Conservation (phyloP, 164 flowering plant genomes). For the Stephania cephalantha region DNA sequence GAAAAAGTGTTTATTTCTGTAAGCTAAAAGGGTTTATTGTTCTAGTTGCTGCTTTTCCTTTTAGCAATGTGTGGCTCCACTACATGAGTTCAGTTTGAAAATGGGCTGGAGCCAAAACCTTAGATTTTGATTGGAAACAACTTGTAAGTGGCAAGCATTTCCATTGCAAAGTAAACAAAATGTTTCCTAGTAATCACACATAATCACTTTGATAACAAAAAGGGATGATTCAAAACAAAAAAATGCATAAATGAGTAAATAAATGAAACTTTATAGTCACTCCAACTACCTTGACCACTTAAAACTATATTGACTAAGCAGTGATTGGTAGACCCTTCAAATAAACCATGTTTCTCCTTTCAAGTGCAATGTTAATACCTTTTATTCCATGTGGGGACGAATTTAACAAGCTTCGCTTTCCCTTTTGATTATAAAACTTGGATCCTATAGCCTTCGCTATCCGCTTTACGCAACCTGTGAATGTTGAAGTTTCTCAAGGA, state of each 20-base stretch:
- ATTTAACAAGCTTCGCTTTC: background rate
- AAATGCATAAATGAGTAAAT: background rate
- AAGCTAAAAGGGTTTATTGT: background rate
- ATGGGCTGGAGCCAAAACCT: background rate
- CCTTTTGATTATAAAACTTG: background rate
- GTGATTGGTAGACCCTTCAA: background rate
- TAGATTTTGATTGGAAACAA: background rate
- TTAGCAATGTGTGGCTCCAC: background rate
- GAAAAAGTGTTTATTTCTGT: background rate
- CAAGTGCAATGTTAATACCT: background rate
- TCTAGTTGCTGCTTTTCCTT: background rate
- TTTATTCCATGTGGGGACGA: background rate
- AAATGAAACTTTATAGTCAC: background rate
- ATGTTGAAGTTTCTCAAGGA: constrained; percentile 8
- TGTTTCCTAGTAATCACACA: background rate
- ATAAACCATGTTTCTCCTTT: background rate
- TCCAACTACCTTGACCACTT: background rate
- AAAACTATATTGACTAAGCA: background rate
- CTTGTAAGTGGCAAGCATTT: background rate
- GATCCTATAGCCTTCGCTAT: background rate
- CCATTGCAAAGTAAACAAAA: background rate
- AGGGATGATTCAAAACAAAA: background rate
- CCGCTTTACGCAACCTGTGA: constrained; percentile 10
- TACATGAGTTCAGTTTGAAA: background rate
- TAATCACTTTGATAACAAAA: constrained; percentile 2